A percentile compares a stretch with the other conserved stretches of the same genome.
These are phyloP conservation scores for Carex arenaria DNA, from an alignment of 202 grass and related monocot species.

Conservation along the genomic window DNA sequence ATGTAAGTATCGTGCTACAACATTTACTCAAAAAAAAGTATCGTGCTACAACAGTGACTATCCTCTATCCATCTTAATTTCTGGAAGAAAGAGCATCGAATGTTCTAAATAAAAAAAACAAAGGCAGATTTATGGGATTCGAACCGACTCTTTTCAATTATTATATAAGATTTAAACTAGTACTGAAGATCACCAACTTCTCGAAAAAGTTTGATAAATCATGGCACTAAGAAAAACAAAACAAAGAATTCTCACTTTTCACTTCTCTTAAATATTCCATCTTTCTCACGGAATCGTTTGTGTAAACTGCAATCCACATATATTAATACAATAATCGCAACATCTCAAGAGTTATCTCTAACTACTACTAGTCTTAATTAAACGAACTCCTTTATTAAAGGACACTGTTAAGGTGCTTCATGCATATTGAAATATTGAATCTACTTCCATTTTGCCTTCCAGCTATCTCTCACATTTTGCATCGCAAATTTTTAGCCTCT, in stretches of 20 bases:
- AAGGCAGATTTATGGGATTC: constrained; percentile 19
- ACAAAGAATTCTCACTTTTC: constrained; percentile 12
- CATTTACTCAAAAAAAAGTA: too few species aligned
- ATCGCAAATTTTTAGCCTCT: too few species aligned
- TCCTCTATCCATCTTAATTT: not conserved
- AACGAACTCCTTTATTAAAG: not conserved
- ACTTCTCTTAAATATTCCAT: constrained; percentile 16
- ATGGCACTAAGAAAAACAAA: constrained; percentile 6
- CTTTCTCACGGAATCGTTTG: constrained; percentile 1
- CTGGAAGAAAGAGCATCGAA: not conserved
- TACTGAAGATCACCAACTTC: constrained; percentile 11
- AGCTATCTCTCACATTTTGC: not conserved
- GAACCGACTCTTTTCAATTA: constrained; percentile 1
- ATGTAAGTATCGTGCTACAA: not conserved
- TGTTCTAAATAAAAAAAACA: not conserved
- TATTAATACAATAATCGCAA: not conserved
- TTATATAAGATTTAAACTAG: constrained; percentile 8
- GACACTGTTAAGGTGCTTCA: not conserved
- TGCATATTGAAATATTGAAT: not conserved
- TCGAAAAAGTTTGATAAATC: constrained; percentile 13
- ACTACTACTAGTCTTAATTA: not conserved
- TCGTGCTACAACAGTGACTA: not conserved
- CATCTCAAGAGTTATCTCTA: not conserved
- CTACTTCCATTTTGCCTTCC: not conserved
- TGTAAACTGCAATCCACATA: not conserved